Evolutionary conservation across 805 yeast genomes (phyloP), one percentile per base, ranked within the genome.

Genomic region (Blastobotrys attinorum): DNA sequence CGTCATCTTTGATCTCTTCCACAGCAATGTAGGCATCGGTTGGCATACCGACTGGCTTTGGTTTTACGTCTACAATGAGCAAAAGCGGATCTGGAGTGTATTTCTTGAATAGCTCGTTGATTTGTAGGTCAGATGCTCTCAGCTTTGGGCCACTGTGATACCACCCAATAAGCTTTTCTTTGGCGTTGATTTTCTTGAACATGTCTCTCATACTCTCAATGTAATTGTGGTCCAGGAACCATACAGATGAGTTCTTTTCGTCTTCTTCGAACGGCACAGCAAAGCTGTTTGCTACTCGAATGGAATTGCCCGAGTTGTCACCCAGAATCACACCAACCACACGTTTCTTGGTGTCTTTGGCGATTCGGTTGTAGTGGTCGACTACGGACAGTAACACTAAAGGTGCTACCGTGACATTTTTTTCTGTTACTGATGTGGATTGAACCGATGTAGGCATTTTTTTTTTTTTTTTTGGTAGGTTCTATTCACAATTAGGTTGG

Each of bases 221-320:
- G 63, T 81, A 92, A 62, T 92, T 90, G 67, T 92, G 98, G 62
- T 92, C 98, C 56, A 92, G 69, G 60, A 92, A 92, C 97, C 97
- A 92, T 37, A 94, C 96, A 17, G 79, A 81, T 2, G 95, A 76
- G 62, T 87, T 84, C 63, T 78, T 83, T 37, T 83, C 95, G 60
- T 92, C 98, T 62, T 92, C 99, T 66, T 92, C 98, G 60, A 92
- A 92, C 1, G 99, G 99, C 40, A 92, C 84, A 6, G 97, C 99
- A 69, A 86, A 92, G 21, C 94, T 83, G 67, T 92, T 92, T 43
- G 96, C 79, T 17, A 89, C 90, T 42, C 80, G 77, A 39, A 89
- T 77, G 1, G 66, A 64, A 15, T 66, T 57, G 8, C 71, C 60
- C 13, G 77, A 65, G 49, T 71, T 75, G 57, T 87, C 95, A 16